Conservation (phyloP, 768 basidiomycete species). For the Auriculariales sp. region DNA sequence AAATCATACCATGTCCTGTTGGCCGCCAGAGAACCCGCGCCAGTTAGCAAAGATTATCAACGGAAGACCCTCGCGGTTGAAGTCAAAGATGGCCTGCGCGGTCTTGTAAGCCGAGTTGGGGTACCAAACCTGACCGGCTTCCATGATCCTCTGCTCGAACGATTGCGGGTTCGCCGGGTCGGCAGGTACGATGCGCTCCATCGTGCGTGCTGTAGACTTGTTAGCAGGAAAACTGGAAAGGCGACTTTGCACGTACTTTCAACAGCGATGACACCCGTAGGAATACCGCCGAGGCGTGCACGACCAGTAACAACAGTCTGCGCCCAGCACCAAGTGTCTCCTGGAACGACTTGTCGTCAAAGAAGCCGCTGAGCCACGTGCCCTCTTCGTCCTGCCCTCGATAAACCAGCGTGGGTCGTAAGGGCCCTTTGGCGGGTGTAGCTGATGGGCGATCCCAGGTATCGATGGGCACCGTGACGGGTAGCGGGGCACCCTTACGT, state of each 20-base stretch:
- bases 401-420: conserved; percentile 99
- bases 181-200: conserved; percentile 91
- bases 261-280: conserved; percentile 94
- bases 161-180: conserved; percentile 96
- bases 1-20: conserved; percentile 80
- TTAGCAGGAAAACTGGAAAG: neutral
- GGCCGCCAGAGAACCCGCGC: conserved; percentile 99
- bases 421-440: conserved; percentile 86
- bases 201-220: conserved; percentile 47
- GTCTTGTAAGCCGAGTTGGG: conserved; percentile 99
- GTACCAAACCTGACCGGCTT: conserved; percentile 99
- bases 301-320: conserved; percentile 97
- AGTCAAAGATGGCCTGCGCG: conserved; percentile 97
- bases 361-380: conserved; percentile 80
- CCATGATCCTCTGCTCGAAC: conserved; percentile 95
- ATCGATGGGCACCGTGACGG: conserved; percentile 54
- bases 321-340: conserved; percentile 97
- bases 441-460: conserved; percentile 81
- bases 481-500: conserved; percentile 62
- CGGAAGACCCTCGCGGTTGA: conserved; percentile 92
- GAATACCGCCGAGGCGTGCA: conserved; percentile 91
- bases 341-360: conserved; percentile 95
- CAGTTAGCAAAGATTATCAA: conserved; percentile 99
- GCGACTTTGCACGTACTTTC: conserved; percentile 58
- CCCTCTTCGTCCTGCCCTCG: conserved; percentile 78